Conservation (phyloP, 176 grass and related monocot species). For the Avena atlantica region DNA sequence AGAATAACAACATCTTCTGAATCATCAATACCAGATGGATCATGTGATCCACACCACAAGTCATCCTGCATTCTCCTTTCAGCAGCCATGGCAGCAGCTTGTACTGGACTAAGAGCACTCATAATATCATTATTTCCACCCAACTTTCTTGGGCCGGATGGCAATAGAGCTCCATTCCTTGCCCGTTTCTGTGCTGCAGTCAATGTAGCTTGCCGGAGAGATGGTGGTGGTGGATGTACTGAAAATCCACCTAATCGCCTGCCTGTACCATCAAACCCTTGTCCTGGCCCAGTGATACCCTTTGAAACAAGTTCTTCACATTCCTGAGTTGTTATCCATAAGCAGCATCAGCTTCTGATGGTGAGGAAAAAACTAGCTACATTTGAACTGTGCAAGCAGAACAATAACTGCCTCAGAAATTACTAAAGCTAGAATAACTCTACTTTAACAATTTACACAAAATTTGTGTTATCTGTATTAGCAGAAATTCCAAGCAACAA, state of each 20-base stretch:
- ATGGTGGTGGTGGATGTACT: conserved; percentile 62
- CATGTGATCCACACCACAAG: conserved; percentile 89
- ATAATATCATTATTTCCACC: conserved; percentile 88
- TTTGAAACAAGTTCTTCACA: conserved; percentile 92
- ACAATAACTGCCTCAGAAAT: background rate
- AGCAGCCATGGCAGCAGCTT: conserved; percentile 97
- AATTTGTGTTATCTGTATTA: background rate
- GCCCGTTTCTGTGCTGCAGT: conserved; percentile 80
- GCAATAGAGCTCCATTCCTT: conserved; percentile 69
- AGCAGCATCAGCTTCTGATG: conserved; percentile 1
- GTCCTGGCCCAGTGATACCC: conserved; percentile 83
- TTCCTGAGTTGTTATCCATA: conserved; percentile 65
- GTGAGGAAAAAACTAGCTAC: conserved; percentile 8
- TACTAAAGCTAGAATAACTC: background rate
- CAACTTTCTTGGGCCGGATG: conserved; percentile 79
- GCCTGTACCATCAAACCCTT: conserved; percentile 86
- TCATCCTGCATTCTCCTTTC: conserved; percentile 94
- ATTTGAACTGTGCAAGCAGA: background rate
- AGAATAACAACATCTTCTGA: conserved; percentile 50
- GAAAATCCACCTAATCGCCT: conserved; percentile 85
- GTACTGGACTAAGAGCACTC: conserved; percentile 86
- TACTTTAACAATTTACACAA: background rate
- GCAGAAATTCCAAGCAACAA: background rate
- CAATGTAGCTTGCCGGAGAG: conserved; percentile 70
- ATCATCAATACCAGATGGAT: conserved; percentile 54